Conservation (phyloP, 2,329 filamentous ascomycete species). For the Amauroascus verrucosus region DNA sequence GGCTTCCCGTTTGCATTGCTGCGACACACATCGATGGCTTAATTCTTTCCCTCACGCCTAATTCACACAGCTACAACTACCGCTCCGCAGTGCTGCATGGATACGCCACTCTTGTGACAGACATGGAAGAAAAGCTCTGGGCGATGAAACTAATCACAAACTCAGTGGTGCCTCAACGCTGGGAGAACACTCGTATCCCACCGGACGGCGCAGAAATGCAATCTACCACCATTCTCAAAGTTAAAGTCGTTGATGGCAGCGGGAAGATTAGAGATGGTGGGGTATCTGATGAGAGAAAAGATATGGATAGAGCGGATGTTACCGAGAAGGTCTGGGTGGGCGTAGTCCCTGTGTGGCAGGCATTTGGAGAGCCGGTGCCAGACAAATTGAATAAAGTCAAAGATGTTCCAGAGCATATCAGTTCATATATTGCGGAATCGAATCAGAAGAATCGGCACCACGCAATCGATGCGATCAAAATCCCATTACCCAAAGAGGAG, state of each 20-base stretch:
- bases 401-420: conserved; percentile 53
- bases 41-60: conserved; percentile 67
- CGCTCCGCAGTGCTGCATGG: conserved; percentile 71
- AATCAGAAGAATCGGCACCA: conserved; percentile 38
- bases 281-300: conserved; percentile 52
- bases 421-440: conserved; percentile 41
- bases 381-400: conserved; percentile 49
- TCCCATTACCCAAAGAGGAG: conserved; percentile 24
- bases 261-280: conserved; percentile 62
- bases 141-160: conserved; percentile 73
- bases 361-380: conserved; percentile 53
- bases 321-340: conserved; percentile 48
- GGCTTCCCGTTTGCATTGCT: conserved; percentile 61
- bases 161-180: conserved; percentile 58
- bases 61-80: conserved; percentile 79
- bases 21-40: conserved; percentile 70
- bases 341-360: conserved; percentile 54
- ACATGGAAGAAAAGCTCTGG: conserved; percentile 60
- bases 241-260: conserved; percentile 59
- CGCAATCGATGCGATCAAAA: conserved; percentile 29
- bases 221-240: conserved; percentile 60
- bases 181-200: conserved; percentile 57
- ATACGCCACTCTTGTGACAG: conserved; percentile 56
- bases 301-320: conserved; percentile 40
- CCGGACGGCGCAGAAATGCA: conserved; percentile 65